Evolutionary conservation across 768 basidiomycete species (phyloP).

Genomic region (Wakefieldia striispora): DNA sequence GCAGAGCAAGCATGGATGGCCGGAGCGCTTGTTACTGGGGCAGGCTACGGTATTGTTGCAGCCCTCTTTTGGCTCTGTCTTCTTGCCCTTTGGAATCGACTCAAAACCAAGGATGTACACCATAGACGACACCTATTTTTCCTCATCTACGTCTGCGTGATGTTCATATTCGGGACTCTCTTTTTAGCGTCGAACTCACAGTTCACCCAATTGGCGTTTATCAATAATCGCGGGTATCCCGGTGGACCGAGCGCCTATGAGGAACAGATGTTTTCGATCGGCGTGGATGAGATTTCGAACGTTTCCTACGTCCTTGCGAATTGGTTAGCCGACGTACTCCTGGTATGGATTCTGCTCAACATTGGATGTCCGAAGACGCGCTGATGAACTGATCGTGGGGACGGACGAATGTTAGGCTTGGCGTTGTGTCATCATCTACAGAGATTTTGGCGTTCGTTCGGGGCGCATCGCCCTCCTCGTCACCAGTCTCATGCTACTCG

Average conservation of each 20-base stretch:
- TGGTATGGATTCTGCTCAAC: conserved; percentile 12
- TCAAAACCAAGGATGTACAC: conserved; percentile 13
- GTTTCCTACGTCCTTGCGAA: conserved; percentile 28
- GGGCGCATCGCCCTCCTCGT: conserved; percentile 15
- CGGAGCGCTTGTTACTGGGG: conserved; percentile 25
- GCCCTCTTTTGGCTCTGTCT: conserved; percentile 26
- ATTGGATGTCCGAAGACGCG: background rate
- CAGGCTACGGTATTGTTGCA: conserved; percentile 27
- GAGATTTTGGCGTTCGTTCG: conserved; percentile 13
- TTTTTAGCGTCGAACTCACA: conserved; percentile 25
- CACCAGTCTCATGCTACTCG: conserved; percentile 23
- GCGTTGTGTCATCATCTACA: conserved; percentile 30
- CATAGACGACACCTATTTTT: conserved; percentile 19
- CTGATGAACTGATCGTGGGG: background rate
- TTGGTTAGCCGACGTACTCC: conserved; percentile 26
- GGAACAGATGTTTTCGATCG: conserved; percentile 28
- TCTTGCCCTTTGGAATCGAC: conserved; percentile 15
- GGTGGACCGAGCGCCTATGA: conserved; percentile 27
- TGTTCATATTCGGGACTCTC: conserved; percentile 26
- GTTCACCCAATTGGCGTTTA: conserved; percentile 31
- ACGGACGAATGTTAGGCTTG: conserved; percentile 17
- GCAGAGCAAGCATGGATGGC: conserved; percentile 30
- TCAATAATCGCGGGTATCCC: conserved; percentile 25
- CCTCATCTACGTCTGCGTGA: conserved; percentile 20
- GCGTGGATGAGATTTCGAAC: conserved; percentile 22